Evolutionary conservation across 2,329 filamentous ascomycete genomes (phyloP), one percentile per base, ranked within the genome.

Genomic region (Massarina eburnea): DNA sequence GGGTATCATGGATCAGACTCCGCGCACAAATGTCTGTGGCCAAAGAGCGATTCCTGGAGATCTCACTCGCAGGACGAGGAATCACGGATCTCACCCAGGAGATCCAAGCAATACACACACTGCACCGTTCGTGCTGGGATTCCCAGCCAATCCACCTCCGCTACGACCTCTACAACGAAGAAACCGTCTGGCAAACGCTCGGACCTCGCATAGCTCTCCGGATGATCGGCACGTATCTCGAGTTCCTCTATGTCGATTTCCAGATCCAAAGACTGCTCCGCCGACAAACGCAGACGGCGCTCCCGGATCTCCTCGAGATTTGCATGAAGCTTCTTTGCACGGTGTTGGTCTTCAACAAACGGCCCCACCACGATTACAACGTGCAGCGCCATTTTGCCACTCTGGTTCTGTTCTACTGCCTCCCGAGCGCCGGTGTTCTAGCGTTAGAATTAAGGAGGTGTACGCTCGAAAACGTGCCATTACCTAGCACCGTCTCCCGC

Each of bases 351-450:
- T 60, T 64, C 33, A 66, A 62, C 19, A 68, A 67, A 35, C 64
- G 59, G 4, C 51, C 62, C n/a, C 64, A 62, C 12, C 55, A 61
- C 19, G 48, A 51, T 1, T 66, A 68, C 48, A 53, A 58, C 38
- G 59, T 59, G 3, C 54, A 62, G 35, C 51, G 66, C 4, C 65
- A 68, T 41, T 66, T 66, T 20, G 59, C 66, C 1, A 63, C 62
- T 1, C 54, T 67, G 32, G 63, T 67, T 1, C 54, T 68, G n/a
- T 68, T 67, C 41, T 67, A 63, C 48, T 68, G 64, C 42, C 60
- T 66, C 34, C 66, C 66, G n/a, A 60, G 62, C 21, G 64, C 66
- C 8, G 66, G 66, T 14, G 56, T 68, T 4, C 52, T 70, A 1
- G 66, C 66, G 1, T 55, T 68, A 6, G 66, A 70, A 47, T 56